Conservation (phyloP, 2,329 filamentous ascomycete genomes). For the Colletotrichum cordylinicola region DNA sequence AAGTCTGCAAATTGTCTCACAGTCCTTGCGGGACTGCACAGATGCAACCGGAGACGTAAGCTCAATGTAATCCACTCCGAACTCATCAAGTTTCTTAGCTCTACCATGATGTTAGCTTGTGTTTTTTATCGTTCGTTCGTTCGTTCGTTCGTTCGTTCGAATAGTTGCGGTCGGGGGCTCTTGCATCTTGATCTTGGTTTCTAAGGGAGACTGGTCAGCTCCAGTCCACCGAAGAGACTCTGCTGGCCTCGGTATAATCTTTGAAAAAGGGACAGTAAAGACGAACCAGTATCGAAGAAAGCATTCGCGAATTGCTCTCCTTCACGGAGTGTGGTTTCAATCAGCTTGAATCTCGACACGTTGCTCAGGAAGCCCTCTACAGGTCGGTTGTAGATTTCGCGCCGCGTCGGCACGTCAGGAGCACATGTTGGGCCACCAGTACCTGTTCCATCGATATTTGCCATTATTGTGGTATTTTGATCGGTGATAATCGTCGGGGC, state of each 20-base stretch:
- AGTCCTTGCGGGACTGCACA: constrained; percentile 84
- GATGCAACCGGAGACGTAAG: constrained; percentile 85
- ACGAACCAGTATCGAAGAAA: constrained; percentile 70
- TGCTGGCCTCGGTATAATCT: too few relatives aligned
- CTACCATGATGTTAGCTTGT: neutral
- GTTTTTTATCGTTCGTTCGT: neutral
- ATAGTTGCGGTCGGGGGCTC: too few relatives aligned
- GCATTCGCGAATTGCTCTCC: constrained; percentile 84
- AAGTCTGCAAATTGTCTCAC: constrained; percentile 91
- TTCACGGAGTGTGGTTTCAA: constrained; percentile 75
- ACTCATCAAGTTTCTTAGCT: constrained; percentile 69
- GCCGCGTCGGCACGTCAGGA: neutral
- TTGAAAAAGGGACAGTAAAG: too few relatives aligned
- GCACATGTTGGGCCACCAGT: neutral
- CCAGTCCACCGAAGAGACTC: neutral
- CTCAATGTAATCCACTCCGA: constrained; percentile 92
- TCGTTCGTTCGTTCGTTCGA: too few relatives aligned
- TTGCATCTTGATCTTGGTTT: constrained; percentile 73
- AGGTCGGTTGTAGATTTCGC: constrained; percentile 47
- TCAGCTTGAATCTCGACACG: constrained; percentile 75
- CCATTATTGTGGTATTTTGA: neutral
- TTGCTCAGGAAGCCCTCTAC: constrained; percentile 75
- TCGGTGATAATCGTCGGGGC: neutral
- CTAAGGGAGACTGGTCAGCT: neutral
- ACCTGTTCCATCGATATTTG: neutral